Base-by-base conservation (phyloP, 2,329 filamentous ascomycete species). In the Neurospora sp. region DNA sequence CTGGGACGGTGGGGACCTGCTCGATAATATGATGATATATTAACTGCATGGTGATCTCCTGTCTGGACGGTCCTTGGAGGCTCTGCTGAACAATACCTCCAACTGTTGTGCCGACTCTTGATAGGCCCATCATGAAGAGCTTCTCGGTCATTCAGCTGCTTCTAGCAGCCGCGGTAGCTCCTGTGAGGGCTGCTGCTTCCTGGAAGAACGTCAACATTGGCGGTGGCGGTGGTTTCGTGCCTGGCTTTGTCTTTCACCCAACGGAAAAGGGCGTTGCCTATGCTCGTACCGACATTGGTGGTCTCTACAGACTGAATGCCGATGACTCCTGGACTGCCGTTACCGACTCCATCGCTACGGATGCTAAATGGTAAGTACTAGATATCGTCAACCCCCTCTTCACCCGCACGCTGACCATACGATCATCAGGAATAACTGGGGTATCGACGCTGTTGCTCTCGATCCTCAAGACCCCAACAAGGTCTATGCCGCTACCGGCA, bases 241-340 rank as follows among this genome's bases (percentile, higher is more conserved):
- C 85, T 4, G 82, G 85, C 28, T 85, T 88, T 68, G 80, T 86
- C n/a, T 88, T 87, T 78, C 86, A 88, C 73, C 84, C 84, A 4
- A 82, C 78, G 42, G 78, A 77, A 6, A 79, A 83, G 72, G 85
- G 85, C 5, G 77, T 87, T 7, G 85, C 84, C 2, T 88, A 87
- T 73, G 84, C 84, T 33, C 81, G 86, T 46, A 86, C 86, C 2
- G 86, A 88, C 71, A 87, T 88, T 72, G 86, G 86, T 19, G 85
- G 86, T 9, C 79, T 86, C 11, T 87, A 88, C 77, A 80, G 82
- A 71, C 79, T 87, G 28, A 87, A 87, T 73, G 68, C 79, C 11
- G 85, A 87, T 75, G 84, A 87, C 73, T 83, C 83, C 1, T 87
- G 85, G 85, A 86, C 83, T 1, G 76, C 85, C 23, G 73, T 88